Conservation (phyloP, 2,329 filamentous ascomycete genomes). For the Fulvia fulva region DNA sequence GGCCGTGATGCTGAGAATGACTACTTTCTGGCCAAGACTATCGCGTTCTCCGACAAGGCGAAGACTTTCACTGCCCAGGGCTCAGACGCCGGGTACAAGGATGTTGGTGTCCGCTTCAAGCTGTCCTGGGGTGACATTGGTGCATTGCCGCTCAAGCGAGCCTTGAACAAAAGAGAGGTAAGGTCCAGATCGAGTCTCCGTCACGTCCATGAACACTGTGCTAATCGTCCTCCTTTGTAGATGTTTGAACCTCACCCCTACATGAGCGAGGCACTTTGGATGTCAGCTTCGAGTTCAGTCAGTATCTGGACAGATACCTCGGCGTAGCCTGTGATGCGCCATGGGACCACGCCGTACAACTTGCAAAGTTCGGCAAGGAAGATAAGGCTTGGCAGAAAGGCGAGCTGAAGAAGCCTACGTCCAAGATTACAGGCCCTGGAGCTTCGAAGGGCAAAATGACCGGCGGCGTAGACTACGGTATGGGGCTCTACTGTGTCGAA, state of each 20-base stretch:
- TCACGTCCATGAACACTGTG: background rate
- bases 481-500: conserved; percentile 5
- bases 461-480: background rate
- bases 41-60: conserved; percentile 6
- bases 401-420: conserved; percentile 2
- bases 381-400: conserved; percentile 6
- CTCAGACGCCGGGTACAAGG: background rate
- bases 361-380: conserved; percentile 1
- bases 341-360: conserved; percentile 2
- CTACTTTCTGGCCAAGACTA: conserved; percentile 8
- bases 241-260: conserved; percentile 4
- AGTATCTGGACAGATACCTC: background rate
- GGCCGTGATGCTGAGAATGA: conserved; percentile 5
- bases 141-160: background rate
- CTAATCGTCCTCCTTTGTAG: background rate
- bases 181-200: background rate
- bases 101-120: background rate
- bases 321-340: conserved; percentile 4
- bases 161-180: conserved; percentile 1
- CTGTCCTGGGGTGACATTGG: background rate
- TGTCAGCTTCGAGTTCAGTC: background rate
- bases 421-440: background rate
- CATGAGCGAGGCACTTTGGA: background rate
- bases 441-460: background rate
- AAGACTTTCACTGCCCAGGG: conserved; percentile 4